Base-by-base conservation (phyloP, 1,139 yeast species). In the Wickerhamomyces sp. region DNA sequence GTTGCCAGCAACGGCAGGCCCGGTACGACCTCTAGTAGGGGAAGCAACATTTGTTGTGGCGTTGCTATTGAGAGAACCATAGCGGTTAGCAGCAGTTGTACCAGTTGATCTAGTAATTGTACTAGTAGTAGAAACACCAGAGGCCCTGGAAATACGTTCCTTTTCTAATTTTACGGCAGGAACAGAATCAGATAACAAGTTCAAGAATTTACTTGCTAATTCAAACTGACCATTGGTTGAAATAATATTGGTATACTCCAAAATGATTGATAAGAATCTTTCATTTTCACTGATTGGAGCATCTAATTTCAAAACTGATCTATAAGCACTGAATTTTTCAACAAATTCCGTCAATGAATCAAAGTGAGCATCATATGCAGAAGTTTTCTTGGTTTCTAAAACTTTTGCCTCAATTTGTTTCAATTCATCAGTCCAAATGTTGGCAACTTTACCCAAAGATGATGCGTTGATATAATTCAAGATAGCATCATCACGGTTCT, bases 281-380 rank as follows among this genome's bases (percentile, higher is more conserved):
- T 67, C 63, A 40, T 66, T 68, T 33, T 61, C 61, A 9, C 72
- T 57, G 40, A 76, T 66, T 32, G 67, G 66, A 2, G 75, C 72
- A 13, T 64, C 58, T 26, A 66, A 55, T 35, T 71, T 66, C 18
- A 79, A 62, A 47, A 79, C 73, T 40, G 82, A 75, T 56, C 88
- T 78, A 64, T 84, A 87, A 27, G 87, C 81, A 33, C 90, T 79
- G 50, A 90, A 76, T 66, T 91, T 91, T 62, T 87, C 95, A 47
- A 89, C 86, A 62, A 90, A 85, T 57, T 79, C 82, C 48, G 85
- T 84, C 60, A 93, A 73, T 7, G 96, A 85, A 56, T 80, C 85
- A 55, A 85, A 81, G 61, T 91, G 90, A 23, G 96, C 96, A 53
- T 85, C 95, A 46, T 86, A 84, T 5, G 88, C 83, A n/a, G 89